These are phyloP conservation scores for Hanseniaspora occidentalis DNA, from an alignment of 805 yeast genomes.

Conservation along the genomic window DNA sequence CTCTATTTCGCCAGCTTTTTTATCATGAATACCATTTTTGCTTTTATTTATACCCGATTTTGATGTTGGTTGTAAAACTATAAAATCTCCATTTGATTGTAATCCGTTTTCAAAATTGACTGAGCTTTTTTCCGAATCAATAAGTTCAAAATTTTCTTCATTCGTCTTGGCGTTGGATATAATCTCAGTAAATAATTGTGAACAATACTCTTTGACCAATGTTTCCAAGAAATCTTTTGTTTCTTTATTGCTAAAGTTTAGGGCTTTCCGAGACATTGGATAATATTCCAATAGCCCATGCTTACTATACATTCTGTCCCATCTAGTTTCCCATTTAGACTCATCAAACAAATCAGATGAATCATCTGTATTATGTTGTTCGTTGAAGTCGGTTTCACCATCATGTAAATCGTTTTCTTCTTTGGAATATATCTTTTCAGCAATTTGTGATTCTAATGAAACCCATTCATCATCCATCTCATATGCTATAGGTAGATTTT, in stretches of 20 bases:
- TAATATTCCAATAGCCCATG: conserved; percentile 11
- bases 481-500: conserved; percentile 22
- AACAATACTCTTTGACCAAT: conserved; percentile 11
- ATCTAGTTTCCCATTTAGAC: conserved; percentile 18
- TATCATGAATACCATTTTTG: not conserved
- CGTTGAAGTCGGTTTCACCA: too few species aligned
- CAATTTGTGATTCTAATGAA: conserved; percentile 17
- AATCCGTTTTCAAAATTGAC: too few species aligned
- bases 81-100: not conserved
- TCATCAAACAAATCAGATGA: conserved; percentile 11
- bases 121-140: too few species aligned
- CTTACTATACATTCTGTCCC: conserved; percentile 17
- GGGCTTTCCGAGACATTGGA: conserved; percentile 7
- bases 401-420: conserved; percentile 1
- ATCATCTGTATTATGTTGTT: not conserved
- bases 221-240: conserved; percentile 9
- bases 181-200: conserved; percentile 11
- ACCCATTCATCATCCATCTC: conserved; percentile 20
- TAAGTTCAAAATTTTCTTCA: not conserved
- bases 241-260: conserved; percentile 10
- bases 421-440: conserved; percentile 4
- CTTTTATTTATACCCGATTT: conserved; percentile 1
- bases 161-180: conserved; percentile 3
- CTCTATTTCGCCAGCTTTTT: not conserved
- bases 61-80: not conserved